Conservation (phyloP, 2,329 filamentous ascomycete species). For the Onygena corvina region DNA sequence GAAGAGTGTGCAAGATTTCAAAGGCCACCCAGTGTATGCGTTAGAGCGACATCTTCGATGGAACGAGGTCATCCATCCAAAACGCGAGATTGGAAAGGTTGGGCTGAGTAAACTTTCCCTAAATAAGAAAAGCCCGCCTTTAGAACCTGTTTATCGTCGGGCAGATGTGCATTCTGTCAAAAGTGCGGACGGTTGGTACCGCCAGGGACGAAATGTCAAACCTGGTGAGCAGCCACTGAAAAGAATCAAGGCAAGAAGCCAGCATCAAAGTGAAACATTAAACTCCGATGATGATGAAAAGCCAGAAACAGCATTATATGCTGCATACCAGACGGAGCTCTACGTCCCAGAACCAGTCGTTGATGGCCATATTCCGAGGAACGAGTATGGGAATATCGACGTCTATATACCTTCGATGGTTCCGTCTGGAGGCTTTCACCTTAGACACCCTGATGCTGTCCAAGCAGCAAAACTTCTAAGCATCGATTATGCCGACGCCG, state of each 20-base stretch:
- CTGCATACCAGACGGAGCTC: slow-evolving; percentile 50
- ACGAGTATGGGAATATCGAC: slow-evolving; percentile 51
- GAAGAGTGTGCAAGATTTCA: slow-evolving; percentile 74
- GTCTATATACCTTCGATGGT: slow-evolving; percentile 54
- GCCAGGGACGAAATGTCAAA: slow-evolving; percentile 68
- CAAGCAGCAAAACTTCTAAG: slow-evolving; percentile 63
- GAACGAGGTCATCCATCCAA: slow-evolving; percentile 69
- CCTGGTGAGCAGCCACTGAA: slow-evolving; percentile 72
- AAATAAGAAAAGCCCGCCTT: slow-evolving; percentile 40
- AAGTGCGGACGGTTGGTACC: slow-evolving; percentile 82
- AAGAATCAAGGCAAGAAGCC: slow-evolving; percentile 38
- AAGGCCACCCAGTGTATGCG: slow-evolving; percentile 70
- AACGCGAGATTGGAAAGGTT: slow-evolving; percentile 63
- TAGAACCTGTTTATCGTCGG: slow-evolving; percentile 73
- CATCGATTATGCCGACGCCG: slow-evolving; percentile 77
- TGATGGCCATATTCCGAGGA: slow-evolving; percentile 55
- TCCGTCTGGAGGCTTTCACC: slow-evolving; percentile 47
- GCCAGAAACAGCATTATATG: slow-evolving; percentile 48
- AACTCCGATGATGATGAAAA: slow-evolving; percentile 35
- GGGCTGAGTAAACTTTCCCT: slow-evolving; percentile 37
- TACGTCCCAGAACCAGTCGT: slow-evolving; percentile 68
- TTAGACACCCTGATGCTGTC: slow-evolving; percentile 47
- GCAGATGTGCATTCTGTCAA: slow-evolving; percentile 66
- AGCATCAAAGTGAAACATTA: slow-evolving; percentile 23
- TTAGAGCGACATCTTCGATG: slow-evolving; percentile 72